These are phyloP conservation scores for Hypoxylon intermedium DNA, from an alignment of 495 filamentous ascomycete genomes.

Conservation along the genomic window DNA sequence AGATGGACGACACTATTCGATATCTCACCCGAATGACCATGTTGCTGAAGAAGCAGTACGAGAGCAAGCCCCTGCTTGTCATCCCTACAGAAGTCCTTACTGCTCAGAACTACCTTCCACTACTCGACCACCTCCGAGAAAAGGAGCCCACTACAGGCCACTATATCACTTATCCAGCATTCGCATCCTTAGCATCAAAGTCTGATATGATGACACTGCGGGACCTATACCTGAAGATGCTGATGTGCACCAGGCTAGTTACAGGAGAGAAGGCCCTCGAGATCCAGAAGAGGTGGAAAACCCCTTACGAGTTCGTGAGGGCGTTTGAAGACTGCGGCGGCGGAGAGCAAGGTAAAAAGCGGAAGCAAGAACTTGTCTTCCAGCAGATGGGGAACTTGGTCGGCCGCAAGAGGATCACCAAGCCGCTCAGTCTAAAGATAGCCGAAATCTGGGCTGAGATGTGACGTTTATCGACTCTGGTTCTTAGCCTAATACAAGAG, in stretches of 20 bases:
- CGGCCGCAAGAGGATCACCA: slow-evolving; percentile 72
- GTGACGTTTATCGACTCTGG: slow-evolving; percentile 8
- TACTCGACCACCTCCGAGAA: slow-evolving; percentile 63
- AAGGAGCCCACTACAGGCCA: slow-evolving; percentile 58
- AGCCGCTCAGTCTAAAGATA: slow-evolving; percentile 69
- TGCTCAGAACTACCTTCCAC: slow-evolving; percentile 72
- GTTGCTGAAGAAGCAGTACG: slow-evolving; percentile 71
- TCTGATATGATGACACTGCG: slow-evolving; percentile 74
- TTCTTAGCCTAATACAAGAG: background rate
- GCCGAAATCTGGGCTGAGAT: slow-evolving; percentile 73
- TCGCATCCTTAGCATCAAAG: slow-evolving; percentile 75
- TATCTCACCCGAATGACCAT: slow-evolving; percentile 80
- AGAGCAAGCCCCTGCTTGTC: slow-evolving; percentile 57
- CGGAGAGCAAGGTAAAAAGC: slow-evolving; percentile 55
- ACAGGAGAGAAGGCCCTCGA: slow-evolving; percentile 82
- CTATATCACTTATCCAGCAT: slow-evolving; percentile 74
- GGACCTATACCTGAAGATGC: slow-evolving; percentile 83
- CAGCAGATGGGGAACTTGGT: slow-evolving; percentile 62
- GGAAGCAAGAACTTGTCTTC: slow-evolving; percentile 61
- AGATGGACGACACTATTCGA: slow-evolving; percentile 79
- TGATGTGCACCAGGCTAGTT: slow-evolving; percentile 83
- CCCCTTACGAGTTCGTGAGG: slow-evolving; percentile 71
- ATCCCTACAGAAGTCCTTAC: slow-evolving; percentile 72
- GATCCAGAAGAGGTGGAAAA: slow-evolving; percentile 77
- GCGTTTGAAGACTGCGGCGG: slow-evolving; percentile 64